phyloP scores from a whole-genome alignment of 768 basidiomycete genomes.

The Rhizopogon vesiculosus region DNA sequence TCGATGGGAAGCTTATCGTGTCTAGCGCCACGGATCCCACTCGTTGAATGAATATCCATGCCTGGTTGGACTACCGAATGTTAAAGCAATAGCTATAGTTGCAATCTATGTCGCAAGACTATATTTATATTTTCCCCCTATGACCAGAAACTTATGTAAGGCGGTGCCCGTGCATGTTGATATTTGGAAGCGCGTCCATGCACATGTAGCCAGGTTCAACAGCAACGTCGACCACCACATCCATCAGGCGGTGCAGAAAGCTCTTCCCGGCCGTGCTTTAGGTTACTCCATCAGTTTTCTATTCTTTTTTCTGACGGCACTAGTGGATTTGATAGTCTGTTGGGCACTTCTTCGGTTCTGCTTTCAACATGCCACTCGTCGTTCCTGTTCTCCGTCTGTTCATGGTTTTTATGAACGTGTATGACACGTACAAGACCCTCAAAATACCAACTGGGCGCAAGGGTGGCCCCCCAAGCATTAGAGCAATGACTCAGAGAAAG shows the following conservation, averaged over 20 bases:
- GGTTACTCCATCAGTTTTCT: background rate
- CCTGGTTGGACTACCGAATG: too few species aligned
- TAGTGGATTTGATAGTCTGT: constrained; percentile 3
- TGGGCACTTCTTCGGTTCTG: constrained; percentile 2
- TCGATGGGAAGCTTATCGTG: background rate
- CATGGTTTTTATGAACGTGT: constrained; percentile 75
- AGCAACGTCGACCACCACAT: constrained; percentile 11
- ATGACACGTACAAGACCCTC: constrained; percentile 81
- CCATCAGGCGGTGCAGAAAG: constrained; percentile 3
- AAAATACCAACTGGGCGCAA: constrained; percentile 52
- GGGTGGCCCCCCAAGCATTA: constrained; percentile 56
- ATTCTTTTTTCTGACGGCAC: background rate
- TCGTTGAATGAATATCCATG: background rate
- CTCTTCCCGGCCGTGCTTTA: constrained; percentile 3
- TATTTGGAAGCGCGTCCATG: background rate
- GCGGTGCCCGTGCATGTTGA: background rate
- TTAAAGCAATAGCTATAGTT: background rate
- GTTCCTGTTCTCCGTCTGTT: constrained; percentile 60
- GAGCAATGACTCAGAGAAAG: constrained; percentile 72
- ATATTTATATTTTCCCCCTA: background rate
- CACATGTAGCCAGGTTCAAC: background rate
- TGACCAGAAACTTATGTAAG: constrained; percentile 16
- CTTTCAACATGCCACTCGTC: constrained; percentile 57
- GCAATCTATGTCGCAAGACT: background rate
- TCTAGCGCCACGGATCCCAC: background rate